Evolutionary conservation across 805 yeast species (phyloP), one percentile per base, ranked within the genome.

Genomic region (Candida sphagnicola): DNA sequence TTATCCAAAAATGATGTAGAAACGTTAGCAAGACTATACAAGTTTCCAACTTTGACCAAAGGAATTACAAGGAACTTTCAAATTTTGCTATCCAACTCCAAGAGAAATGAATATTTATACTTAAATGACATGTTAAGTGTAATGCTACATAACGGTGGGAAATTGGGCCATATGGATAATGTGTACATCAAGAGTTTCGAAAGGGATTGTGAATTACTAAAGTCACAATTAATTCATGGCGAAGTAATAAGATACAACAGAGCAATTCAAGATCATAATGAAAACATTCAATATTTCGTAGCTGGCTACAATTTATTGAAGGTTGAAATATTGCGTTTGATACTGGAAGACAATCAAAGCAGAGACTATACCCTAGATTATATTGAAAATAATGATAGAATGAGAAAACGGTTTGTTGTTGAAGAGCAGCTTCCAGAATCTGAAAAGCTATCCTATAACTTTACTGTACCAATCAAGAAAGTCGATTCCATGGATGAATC

Each of bases 381-480:
- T 21, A 77, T 82, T 36, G 95, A 87, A 53, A 85, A 86, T 24
- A 65, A 71, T 19, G 79, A 81, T 47, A 62, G 91, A 45, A 82
- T 78, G 75, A 66, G 90, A 43, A 79, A 72, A 41, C 64, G 85
- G 41, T 52, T 86, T 33, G 55, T 82, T 4, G 74, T 78, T 14
- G 79, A 75, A 40, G 75, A 74, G 40, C 75, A 75, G 29, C 44
- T 70, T 5, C 60, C 69, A 1, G 71, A 67, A 10, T 64, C 71
- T 8, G 74, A 75, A 39, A 65, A 64, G 36, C 48, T 75, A 10
- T 56, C 70, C 0, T 71, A 70, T 38, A 59, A 59, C 18, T 57
- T 68, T 16, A 65, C 59, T 13, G 67, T 71, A 4, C 77, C 78
- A 1, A 45, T 58, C 6, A 54, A 44, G 37, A 47, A 18, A 29